Percentiles rank a stretch among this genome's conserved stretches.
These are phyloP conservation scores for Viola pubescens DNA, from an alignment of 441 rosid genomes.

Conservation along the genomic window DNA sequence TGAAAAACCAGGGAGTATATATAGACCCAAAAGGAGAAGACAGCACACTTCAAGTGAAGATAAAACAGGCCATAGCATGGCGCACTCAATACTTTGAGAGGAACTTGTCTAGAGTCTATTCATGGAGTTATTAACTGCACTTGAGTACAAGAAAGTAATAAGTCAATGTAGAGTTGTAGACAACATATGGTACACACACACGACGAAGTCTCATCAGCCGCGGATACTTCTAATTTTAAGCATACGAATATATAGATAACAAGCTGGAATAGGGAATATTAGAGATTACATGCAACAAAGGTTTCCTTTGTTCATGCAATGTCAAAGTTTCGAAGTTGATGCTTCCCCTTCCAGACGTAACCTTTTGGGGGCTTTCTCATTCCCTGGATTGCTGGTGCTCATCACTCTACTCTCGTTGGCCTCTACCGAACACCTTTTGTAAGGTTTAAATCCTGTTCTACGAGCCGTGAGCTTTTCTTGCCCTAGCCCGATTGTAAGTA, in stretches of 20 bases:
- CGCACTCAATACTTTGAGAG: conserved; percentile 20
- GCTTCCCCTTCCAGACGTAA: conserved; percentile 70
- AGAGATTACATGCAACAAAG: conserved; percentile 29
- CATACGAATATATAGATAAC: conserved; percentile 22
- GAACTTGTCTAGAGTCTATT: conserved; percentile 25
- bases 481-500: conserved; percentile 53
- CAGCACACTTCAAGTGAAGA: background rate
- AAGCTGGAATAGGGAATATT: conserved; percentile 7
- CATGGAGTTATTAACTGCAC: conserved; percentile 17
- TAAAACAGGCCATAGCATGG: conserved; percentile 4
- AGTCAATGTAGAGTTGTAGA: conserved; percentile 11
- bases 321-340: conserved; percentile 33
- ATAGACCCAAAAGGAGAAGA: background rate
- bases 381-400: conserved; percentile 39
- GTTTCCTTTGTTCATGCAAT: conserved; percentile 31
- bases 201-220: conserved; percentile 38
- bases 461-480: conserved; percentile 44
- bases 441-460: conserved; percentile 86
- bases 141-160: conserved; percentile 22
- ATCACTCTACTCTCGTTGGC: conserved; percentile 51
- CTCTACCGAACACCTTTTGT: conserved; percentile 87
- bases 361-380: conserved; percentile 72
- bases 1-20: background rate
- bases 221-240: conserved; percentile 19
- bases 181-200: conserved; percentile 36